Percentiles rank a stretch among this genome's conserved stretches.
Conservation (phyloP, 768 basidiomycete genomes). For the Symmetrospora coprosmae region DNA sequence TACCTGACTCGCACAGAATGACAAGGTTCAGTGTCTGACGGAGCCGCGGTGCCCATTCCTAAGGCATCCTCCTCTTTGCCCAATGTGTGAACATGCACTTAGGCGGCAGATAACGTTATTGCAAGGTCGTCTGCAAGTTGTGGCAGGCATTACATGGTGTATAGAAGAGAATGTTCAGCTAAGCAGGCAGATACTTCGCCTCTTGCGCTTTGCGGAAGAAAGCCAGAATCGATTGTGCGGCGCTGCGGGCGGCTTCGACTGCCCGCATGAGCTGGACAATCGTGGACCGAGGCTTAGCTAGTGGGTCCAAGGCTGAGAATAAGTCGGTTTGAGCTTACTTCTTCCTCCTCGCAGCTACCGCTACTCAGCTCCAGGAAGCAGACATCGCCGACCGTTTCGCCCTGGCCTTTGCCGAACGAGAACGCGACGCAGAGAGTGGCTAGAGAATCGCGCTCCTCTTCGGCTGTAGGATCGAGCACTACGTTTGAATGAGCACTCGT, state of each 20-base stretch:
- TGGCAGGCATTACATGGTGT: too few species aligned
- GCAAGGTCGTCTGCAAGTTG: too few species aligned
- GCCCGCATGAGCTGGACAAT: constrained; percentile 26
- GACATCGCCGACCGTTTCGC: constrained; percentile 22
- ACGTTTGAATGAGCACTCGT: too few species aligned
- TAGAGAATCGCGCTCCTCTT: constrained; percentile 33
- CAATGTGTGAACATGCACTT: too few species aligned
- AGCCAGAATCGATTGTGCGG: constrained; percentile 9
- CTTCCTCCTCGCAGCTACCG: constrained; percentile 23
- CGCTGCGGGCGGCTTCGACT: constrained; percentile 22
- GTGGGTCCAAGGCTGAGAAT: too few species aligned
- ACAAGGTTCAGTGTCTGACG: too few species aligned
- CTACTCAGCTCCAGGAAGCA: constrained; percentile 25
- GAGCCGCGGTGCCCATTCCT: too few species aligned
- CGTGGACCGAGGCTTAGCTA: background rate
- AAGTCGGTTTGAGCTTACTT: constrained; percentile 6
- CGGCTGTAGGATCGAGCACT: constrained; percentile 35
- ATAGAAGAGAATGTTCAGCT: too few species aligned
- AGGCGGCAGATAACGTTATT: too few species aligned
- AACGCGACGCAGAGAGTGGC: constrained; percentile 26
- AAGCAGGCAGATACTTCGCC: too few species aligned
- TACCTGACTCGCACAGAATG: too few species aligned
- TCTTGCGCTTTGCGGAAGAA: constrained; percentile 29
- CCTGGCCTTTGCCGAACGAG: constrained; percentile 25
- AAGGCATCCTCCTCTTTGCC: too few species aligned